Percentiles rank a stretch among this genome's conserved stretches.
phyloP scores from a whole-genome alignment of 1,284 basidiomycete genomes.

The Taiwanofungus camphoratus region DNA sequence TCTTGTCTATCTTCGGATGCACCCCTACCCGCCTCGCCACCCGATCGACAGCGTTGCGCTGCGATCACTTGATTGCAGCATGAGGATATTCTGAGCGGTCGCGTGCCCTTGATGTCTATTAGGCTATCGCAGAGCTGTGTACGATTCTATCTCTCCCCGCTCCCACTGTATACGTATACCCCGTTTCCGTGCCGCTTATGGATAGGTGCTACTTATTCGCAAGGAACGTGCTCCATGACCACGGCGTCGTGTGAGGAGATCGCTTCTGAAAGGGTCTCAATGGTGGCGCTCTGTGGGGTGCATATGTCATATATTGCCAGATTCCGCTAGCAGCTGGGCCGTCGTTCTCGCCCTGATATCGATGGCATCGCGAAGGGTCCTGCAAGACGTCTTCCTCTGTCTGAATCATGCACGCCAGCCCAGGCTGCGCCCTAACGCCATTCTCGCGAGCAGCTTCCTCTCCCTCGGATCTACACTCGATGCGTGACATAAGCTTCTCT shows the following conservation, averaged over 20 bases:
- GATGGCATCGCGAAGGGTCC: no score
- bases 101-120: not conserved
- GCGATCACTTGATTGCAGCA: conserved; percentile 21
- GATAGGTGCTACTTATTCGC: no score
- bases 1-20: conserved; percentile 23
- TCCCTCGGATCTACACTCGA: no score
- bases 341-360: no score
- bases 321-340: not conserved
- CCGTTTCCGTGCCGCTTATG: no score
- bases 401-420: no score
- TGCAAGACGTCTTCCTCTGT: no score
- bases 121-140: not conserved
- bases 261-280: no score
- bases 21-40: conserved; percentile 27
- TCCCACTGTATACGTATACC: not conserved
- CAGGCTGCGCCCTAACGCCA: not conserved
- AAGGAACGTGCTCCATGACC: no score
- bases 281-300: not conserved
- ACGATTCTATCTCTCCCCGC: not conserved
- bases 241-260: no score
- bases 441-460: not conserved
- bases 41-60: conserved; percentile 30
- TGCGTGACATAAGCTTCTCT: no score
- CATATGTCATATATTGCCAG: not conserved
- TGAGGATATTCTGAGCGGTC: conserved; percentile 2